Conservation (phyloP, 2,329 filamentous ascomycete genomes). For the Blastomyces silverae region DNA sequence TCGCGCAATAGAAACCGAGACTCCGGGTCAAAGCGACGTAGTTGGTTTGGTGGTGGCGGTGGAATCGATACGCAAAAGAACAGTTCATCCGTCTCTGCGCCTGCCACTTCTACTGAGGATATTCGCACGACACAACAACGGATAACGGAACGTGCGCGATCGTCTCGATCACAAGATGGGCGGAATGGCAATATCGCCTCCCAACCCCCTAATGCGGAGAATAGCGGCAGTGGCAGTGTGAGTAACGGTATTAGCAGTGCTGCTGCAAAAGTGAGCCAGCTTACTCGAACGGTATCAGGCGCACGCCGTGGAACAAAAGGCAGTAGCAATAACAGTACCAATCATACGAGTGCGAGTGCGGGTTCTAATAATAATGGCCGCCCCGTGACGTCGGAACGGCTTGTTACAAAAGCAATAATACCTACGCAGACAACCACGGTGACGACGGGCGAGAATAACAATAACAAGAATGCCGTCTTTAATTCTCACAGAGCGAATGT, state of each 20-base stretch:
- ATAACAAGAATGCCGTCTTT: constrained; percentile 5
- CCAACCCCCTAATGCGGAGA: neutral
- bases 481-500: neutral
- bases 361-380: neutral
- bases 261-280: constrained; percentile 7
- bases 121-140: constrained; percentile 22
- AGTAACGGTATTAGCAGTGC: neutral
- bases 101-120: constrained; percentile 20
- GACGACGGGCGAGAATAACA: neutral
- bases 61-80: constrained; percentile 21
- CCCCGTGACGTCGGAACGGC: constrained; percentile 10
- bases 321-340: neutral
- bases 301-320: neutral
- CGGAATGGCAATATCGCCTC: constrained; percentile 3
- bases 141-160: constrained; percentile 20
- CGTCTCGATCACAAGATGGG: constrained; percentile 8
- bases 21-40: constrained; percentile 32
- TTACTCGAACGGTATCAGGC: constrained; percentile 3
- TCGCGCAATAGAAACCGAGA: constrained; percentile 32
- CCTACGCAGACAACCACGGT: neutral
- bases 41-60: constrained; percentile 35
- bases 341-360: neutral
- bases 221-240: neutral
- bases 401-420: neutral
- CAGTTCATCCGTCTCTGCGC: constrained; percentile 14